These are phyloP conservation scores for Urostyla sp. DNA, from an alignment of 73 alveolate species.

Conservation along the genomic window DNA sequence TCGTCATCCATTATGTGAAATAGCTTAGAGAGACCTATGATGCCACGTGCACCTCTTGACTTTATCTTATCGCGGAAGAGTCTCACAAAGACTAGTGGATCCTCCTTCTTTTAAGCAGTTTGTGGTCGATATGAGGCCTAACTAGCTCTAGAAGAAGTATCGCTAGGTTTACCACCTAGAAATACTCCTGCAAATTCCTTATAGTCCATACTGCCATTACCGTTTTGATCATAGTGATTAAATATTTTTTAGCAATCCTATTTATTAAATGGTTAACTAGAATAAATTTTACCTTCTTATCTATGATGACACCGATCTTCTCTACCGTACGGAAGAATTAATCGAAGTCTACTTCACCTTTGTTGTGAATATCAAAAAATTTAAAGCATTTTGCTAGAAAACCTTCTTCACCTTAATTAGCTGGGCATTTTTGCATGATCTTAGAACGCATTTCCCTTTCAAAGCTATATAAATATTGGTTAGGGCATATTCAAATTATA, in stretches of 20 bases:
- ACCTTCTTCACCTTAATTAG: constrained; percentile 39
- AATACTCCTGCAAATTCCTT: constrained; percentile 74
- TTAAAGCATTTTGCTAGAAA: constrained; percentile 62
- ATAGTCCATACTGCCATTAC: constrained; percentile 75
- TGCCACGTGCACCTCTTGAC: constrained; percentile 92
- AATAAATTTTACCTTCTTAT: constrained; percentile 1
- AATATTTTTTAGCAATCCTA: constrained; percentile 57
- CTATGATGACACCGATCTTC: constrained; percentile 66
- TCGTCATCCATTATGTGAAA: constrained; percentile 90
- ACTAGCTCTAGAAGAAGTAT: constrained; percentile 12
- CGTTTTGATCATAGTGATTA: constrained; percentile 67
- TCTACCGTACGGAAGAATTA: constrained; percentile 64
- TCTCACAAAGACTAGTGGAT: constrained; percentile 57
- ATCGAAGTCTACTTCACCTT: constrained; percentile 60
- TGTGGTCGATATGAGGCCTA: constrained; percentile 13
- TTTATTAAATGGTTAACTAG: neutral
- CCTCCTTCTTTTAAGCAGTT: too few relatives aligned
- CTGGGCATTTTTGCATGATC: constrained; percentile 58
- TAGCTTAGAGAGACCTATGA: constrained; percentile 86
- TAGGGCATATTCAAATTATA: too few relatives aligned
- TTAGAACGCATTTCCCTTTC: constrained; percentile 51
- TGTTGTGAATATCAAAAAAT: constrained; percentile 61
- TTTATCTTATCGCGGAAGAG: constrained; percentile 79
- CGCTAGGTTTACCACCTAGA: constrained; percentile 44
- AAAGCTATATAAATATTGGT: constrained; percentile 25